Base-by-base conservation (phyloP, 768 basidiomycete genomes). In the Kwoniella heveanensis region DNA sequence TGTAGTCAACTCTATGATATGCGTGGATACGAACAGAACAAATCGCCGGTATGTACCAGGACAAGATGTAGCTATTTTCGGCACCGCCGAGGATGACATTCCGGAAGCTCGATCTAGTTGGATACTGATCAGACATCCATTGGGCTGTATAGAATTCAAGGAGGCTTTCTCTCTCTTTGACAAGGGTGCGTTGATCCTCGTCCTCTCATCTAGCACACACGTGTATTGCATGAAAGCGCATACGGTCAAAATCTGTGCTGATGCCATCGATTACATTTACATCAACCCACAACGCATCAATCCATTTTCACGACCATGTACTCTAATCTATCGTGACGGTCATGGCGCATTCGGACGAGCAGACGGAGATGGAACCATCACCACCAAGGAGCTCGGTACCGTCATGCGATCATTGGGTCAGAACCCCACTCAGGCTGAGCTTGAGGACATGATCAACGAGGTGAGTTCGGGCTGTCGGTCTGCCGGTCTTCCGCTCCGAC, bases 151-250 rank as follows among this genome's bases (percentile, higher is more conserved):
- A 91, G 92, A 95, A 82, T 97, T 94, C 87, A 97, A 95, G 85
- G 95, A 97, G 84, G 94, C 94, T 54, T 97, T 98, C 83, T 92
- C 93, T 63, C 86, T 98, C 22, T 97, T 98, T 81, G 92, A 96
- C 84, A 94, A 92, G 81, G 90, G 92, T 92, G 64, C 62, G 84
- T 81, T 32, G n/a, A n/a, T n/a, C 13, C 32, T 32, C 32, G 5
- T 13, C 48, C 17, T 22, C 12, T 32, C 32, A 6, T 6, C 32
- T 32, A 32, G n/a, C n/a, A n/a, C n/a, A n/a, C n/a, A n/a, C n/a
- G n/a, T n/a, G n/a, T n/a, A n/a, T n/a, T n/a, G n/a, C n/a, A n/a
- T n/a, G n/a, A 36, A 13, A 36, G 32, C 32, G 13, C 7, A 36
- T 7, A 13, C 6, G 44, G 10, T 32, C 36, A 53, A 50, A 32